A percentile compares a stretch with the other conserved stretches of the same genome.
phyloP scores from a whole-genome alignment of 2,329 filamentous ascomycete genomes.

The Aspergillus tanneri region DNA sequence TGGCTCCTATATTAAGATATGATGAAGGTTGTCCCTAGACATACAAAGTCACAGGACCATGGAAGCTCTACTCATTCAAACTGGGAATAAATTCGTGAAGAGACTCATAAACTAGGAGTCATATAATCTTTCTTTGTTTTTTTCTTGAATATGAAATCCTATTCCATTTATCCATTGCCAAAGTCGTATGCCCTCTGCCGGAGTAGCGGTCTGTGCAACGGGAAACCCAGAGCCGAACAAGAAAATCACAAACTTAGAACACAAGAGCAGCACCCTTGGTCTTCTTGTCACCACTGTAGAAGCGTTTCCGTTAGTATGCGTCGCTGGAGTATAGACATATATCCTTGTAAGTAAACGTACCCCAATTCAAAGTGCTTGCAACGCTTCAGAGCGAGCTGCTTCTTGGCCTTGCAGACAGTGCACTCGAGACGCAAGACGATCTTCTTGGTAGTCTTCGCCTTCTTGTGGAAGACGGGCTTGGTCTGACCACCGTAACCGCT shows the following conservation, averaged over 20 bases:
- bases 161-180: constrained; percentile 46
- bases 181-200: constrained; percentile 39
- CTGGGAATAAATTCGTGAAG: constrained; percentile 21
- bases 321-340: background rate
- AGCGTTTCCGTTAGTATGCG: constrained; percentile 44
- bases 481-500: constrained; percentile 99
- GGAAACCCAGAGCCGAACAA: constrained; percentile 46
- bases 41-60: background rate
- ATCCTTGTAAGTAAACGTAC: constrained; percentile 58
- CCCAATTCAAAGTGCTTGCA: constrained; percentile 99
- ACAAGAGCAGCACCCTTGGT: constrained; percentile 99
- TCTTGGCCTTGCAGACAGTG: constrained; percentile 96
- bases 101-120: constrained; percentile 38
- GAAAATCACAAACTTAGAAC: constrained; percentile 71
- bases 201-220: constrained; percentile 38
- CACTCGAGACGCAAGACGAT: constrained; percentile 98
- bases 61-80: constrained; percentile 5
- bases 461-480: constrained; percentile 99
- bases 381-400: constrained; percentile 95
- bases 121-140: constrained; percentile 36
- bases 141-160: constrained; percentile 42
- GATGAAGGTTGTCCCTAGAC: background rate
- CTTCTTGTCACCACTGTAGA: constrained; percentile 98
- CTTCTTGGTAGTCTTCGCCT: constrained; percentile 99
- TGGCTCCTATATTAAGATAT: background rate